Evolutionary conservation across 208 protist species (phyloP).

Genomic region (Leishmania arabica): DNA sequence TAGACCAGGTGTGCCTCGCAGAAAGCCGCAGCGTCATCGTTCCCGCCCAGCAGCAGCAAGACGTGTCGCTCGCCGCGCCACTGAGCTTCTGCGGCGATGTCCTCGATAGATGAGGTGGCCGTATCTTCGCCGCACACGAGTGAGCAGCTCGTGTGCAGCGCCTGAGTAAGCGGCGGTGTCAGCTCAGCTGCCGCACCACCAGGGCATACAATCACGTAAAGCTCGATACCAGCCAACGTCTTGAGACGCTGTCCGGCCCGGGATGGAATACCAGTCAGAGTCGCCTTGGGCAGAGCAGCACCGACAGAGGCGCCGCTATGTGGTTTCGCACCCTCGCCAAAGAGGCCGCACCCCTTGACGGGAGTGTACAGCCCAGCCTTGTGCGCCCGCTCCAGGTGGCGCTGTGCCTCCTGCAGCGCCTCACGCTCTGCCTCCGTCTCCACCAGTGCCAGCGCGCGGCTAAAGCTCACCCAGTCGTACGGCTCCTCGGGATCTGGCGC

Average conservation of each 20-base stretch:
- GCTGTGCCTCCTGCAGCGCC: constrained; percentile 47
- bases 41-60: constrained; percentile 27
- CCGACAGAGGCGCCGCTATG: background rate
- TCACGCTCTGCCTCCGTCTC: constrained; percentile 47
- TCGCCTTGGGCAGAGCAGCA: background rate
- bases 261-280: too few species aligned
- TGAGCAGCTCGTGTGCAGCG: constrained; percentile 13
- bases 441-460: constrained; percentile 41
- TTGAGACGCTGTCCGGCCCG: background rate
- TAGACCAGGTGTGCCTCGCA: constrained; percentile 46
- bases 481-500: constrained; percentile 56
- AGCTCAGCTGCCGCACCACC: constrained; percentile 28
- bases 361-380: constrained; percentile 61
- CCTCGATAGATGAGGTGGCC: constrained; percentile 14
- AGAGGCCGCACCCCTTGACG: constrained; percentile 63
- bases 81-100: constrained; percentile 5
- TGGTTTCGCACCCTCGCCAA: constrained; percentile 57
- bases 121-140: constrained; percentile 30
- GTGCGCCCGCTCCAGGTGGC: constrained; percentile 40
- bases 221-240: constrained; percentile 36
- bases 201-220: constrained; percentile 48
- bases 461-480: constrained; percentile 82
- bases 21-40: constrained; percentile 38
- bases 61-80: constrained; percentile 13
- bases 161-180: constrained; percentile 14